A percentile compares a stretch with the other conserved stretches of the same genome.
Conservation (phyloP, 1,284 basidiomycete genomes). For the Heterobasidion annosum region DNA sequence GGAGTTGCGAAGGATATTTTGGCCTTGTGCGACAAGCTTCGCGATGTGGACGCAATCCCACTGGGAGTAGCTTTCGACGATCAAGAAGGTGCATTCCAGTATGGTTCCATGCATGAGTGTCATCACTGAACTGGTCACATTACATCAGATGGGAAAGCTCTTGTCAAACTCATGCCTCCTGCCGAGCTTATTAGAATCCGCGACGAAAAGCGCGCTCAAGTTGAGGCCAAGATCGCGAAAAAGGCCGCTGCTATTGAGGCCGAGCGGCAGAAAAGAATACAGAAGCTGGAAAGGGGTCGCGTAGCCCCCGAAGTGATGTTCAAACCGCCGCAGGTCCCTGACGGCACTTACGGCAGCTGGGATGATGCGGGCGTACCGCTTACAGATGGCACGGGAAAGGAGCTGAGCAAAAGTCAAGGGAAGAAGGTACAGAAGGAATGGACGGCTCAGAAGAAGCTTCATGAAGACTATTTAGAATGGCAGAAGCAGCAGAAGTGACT, state of each 20-base stretch:
- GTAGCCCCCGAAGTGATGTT: conserved; percentile 75
- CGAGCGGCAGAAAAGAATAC: conserved; percentile 71
- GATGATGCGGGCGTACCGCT: conserved; percentile 81
- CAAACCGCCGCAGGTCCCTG: conserved; percentile 69
- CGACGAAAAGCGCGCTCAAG: conserved; percentile 81
- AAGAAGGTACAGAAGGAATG: conserved; percentile 84
- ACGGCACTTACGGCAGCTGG: conserved; percentile 71
- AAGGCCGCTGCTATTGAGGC: conserved; percentile 71
- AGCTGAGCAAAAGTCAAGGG: conserved; percentile 72
- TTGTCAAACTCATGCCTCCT: conserved; percentile 89
- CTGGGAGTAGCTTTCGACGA: conserved; percentile 96
- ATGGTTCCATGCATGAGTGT: neutral
- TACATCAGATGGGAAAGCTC: conserved; percentile 76
- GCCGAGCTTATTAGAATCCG: conserved; percentile 76
- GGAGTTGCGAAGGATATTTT: conserved; percentile 71
- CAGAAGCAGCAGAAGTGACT: conserved; percentile 27
- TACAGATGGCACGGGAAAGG: conserved; percentile 77
- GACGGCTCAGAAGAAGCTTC: conserved; percentile 69
- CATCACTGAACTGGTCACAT: conserved; percentile 2
- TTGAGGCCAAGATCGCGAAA: conserved; percentile 73
- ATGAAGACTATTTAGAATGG: conserved; percentile 69
- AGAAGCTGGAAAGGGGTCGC: conserved; percentile 81
- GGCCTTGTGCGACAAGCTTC: conserved; percentile 79
- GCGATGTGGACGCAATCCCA: conserved; percentile 86
- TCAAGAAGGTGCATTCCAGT: conserved; percentile 65